A percentile compares a stretch with the other conserved stretches of the same genome.
Conservation (phyloP, 768 basidiomycete species). For the Kondoa subrosea region DNA sequence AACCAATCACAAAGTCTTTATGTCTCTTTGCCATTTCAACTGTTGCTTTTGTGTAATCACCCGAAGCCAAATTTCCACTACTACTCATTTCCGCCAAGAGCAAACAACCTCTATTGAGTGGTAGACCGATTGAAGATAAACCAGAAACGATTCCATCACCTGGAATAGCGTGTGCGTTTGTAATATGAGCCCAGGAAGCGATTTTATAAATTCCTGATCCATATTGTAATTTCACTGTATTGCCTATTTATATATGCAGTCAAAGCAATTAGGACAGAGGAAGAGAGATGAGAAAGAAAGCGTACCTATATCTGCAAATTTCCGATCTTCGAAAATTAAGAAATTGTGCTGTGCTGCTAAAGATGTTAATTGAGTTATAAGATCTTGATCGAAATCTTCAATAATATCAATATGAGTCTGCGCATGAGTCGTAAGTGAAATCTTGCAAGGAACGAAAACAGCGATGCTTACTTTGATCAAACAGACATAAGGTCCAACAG, state of each 20-base stretch:
- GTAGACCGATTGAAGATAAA: slow-evolving; percentile 65
- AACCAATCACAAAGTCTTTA: slow-evolving; percentile 76
- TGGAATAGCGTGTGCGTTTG: slow-evolving; percentile 88
- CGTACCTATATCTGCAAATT: slow-evolving; percentile 95
- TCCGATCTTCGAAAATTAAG: slow-evolving; percentile 92
- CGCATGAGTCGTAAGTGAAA: slow-evolving; percentile 18
- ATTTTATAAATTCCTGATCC: slow-evolving; percentile 82
- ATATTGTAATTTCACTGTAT: slow-evolving; percentile 90
- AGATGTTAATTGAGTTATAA: slow-evolving; percentile 52
- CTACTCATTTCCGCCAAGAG: slow-evolving; percentile 95
- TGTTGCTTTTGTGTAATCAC: slow-evolving; percentile 63
- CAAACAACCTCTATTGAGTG: slow-evolving; percentile 67
- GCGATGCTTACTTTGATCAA: slow-evolving; percentile 58
- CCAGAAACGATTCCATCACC: slow-evolving; percentile 91
- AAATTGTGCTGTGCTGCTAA: slow-evolving; percentile 74
- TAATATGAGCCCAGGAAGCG: slow-evolving; percentile 87
- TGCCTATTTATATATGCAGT: slow-evolving; percentile 42
- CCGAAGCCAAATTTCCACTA: slow-evolving; percentile 64
- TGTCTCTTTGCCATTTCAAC: slow-evolving; percentile 70
- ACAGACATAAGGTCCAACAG: slow-evolving; percentile 76
- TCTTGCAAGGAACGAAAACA: background rate
- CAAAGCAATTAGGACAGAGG: slow-evolving; percentile 6
- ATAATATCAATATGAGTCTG: slow-evolving; percentile 95
- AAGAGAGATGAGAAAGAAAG: slow-evolving; percentile 4
- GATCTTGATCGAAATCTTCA: slow-evolving; percentile 62